Base-by-base conservation (phyloP, 2,329 filamentous ascomycete genomes). In the Cladophialophora psammophila region DNA sequence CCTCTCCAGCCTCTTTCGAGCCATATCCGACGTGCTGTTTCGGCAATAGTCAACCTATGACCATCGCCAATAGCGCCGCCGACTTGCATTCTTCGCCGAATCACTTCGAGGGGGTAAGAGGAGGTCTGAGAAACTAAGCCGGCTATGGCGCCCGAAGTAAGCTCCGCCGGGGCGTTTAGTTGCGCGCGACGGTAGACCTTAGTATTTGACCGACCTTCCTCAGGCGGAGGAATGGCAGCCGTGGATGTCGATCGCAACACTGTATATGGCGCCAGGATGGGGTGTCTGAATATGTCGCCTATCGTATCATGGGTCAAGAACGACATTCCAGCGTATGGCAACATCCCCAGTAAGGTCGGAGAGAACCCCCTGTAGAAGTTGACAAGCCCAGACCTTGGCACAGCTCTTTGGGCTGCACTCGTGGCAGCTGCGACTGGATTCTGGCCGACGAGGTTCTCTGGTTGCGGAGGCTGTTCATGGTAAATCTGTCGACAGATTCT, bases 361-460 rank as follows among this genome's bases (percentile, higher is more conserved):
- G 89, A 88, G 78, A 99, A 99, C 58, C 95, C 95, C 57, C 95
- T 89, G 80, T 97, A 99, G 78, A 99, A 99, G 79, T 99, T 99
- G 64, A 88, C 80, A 0, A 98, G 77, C 3, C 94, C 94, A 10
- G 85, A 85, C 32, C 83, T 84, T 0, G 91, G 90, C 0, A 86
- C 83, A 0, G 85, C 81, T 9, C 82, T 80, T 26, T 85, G 82
- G 0, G 88, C 80, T 0, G 67, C 61, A 2, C 76, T 76, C 12
- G 79, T 75, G 1, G 80, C 76, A 1, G 78, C 72, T 12, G 77
- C 77, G 10, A 83, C 80, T 4, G 81, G 79, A 36, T 50, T 50
- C 6, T 65, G 42, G 1, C 81, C 78, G 80, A 78, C 63, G 9
- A 74, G 76, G 77, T 69, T 65, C 32, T 72, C 72, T 13, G 72